Percentiles rank a stretch among this genome's conserved stretches.
Evolutionary conservation across 2,329 filamentous ascomycete species (phyloP).

Genomic region (Bipolaris bicolor): DNA sequence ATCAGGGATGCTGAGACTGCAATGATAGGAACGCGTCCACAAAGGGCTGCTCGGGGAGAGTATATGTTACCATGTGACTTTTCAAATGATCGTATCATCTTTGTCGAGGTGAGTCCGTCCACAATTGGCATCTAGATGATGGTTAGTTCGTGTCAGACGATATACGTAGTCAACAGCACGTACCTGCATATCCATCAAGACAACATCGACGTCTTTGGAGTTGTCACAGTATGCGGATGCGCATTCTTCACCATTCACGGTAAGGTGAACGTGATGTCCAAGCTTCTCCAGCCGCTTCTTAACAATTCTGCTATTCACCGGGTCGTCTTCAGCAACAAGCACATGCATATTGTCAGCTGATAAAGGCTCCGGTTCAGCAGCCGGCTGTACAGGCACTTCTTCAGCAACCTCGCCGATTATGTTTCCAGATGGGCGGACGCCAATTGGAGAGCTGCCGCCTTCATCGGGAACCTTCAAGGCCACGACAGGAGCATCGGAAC

Average conservation of each 20-base stretch:
- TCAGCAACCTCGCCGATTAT: slow-evolving; percentile 40
- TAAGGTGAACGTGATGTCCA: slow-evolving; percentile 73
- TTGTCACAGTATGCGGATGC: slow-evolving; percentile 71
- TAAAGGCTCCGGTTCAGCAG: slow-evolving; percentile 18
- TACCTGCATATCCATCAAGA: slow-evolving; percentile 94
- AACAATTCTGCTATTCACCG: slow-evolving; percentile 82
- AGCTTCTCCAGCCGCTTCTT: slow-evolving; percentile 79
- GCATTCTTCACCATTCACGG: slow-evolving; percentile 85
- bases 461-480: slow-evolving; percentile 58
- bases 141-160: slow-evolving; percentile 10
- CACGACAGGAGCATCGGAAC: slow-evolving; percentile 52
- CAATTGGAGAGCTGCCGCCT: slow-evolving; percentile 15
- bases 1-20: slow-evolving; percentile 84
- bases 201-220: slow-evolving; percentile 70
- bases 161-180: slow-evolving; percentile 35
- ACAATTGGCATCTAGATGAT: slow-evolving; percentile 82
- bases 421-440: slow-evolving; percentile 19
- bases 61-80: slow-evolving; percentile 59
- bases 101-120: slow-evolving; percentile 80
- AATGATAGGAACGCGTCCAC: slow-evolving; percentile 78
- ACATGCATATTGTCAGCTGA: slow-evolving; percentile 63
- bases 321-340: slow-evolving; percentile 85
- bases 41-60: slow-evolving; percentile 64
- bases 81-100: slow-evolving; percentile 80
- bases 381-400: slow-evolving; percentile 22